Percentiles rank a stretch among this genome's conserved stretches.
Conservation (phyloP, 371 early-diverging fungal genomes). For the Nematocida homosporus region DNA sequence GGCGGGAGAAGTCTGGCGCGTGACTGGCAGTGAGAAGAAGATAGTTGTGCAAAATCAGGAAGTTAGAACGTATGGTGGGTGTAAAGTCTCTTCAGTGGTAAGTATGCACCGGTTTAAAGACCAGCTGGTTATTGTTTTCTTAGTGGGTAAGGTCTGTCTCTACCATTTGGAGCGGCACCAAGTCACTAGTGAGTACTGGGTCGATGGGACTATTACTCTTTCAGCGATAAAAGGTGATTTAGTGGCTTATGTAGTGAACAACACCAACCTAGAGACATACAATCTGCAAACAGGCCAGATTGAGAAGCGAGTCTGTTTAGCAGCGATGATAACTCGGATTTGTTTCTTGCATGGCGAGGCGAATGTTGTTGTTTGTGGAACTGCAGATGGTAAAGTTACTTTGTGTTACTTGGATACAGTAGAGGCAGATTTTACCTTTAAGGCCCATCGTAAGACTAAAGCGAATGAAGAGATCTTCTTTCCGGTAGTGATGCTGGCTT, state of each 20-base stretch:
- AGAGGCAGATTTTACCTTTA: slow-evolving; percentile 32
- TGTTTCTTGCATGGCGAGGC: neutral
- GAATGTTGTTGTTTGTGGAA: slow-evolving; percentile 4
- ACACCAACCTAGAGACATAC: slow-evolving; percentile 4
- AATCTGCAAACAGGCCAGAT: neutral
- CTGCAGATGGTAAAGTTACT: slow-evolving; percentile 35
- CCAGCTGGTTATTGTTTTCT: neutral
- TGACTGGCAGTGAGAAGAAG: slow-evolving; percentile 4
- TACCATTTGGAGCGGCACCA: neutral
- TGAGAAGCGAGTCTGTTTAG: slow-evolving; percentile 5
- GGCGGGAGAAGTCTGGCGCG: slow-evolving; percentile 26
- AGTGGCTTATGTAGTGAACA: slow-evolving; percentile 4
- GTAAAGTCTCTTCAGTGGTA: neutral
- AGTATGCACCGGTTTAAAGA: slow-evolving; percentile 5
- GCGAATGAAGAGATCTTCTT: slow-evolving; percentile 40
- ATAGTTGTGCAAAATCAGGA: neutral
- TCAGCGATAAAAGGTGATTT: neutral
- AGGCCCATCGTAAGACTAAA: slow-evolving; percentile 32
- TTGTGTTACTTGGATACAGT: slow-evolving; percentile 8
- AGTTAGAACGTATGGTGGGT: neutral
- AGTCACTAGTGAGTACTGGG: neutral
- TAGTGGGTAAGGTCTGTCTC: slow-evolving; percentile 13
- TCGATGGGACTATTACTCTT: neutral
- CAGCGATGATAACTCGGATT: neutral
- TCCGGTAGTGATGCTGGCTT: slow-evolving; percentile 33